Evolutionary conservation across 768 basidiomycete genomes (phyloP), one percentile per base, ranked within the genome.

Genomic region (Paxillus rubicundulus): DNA sequence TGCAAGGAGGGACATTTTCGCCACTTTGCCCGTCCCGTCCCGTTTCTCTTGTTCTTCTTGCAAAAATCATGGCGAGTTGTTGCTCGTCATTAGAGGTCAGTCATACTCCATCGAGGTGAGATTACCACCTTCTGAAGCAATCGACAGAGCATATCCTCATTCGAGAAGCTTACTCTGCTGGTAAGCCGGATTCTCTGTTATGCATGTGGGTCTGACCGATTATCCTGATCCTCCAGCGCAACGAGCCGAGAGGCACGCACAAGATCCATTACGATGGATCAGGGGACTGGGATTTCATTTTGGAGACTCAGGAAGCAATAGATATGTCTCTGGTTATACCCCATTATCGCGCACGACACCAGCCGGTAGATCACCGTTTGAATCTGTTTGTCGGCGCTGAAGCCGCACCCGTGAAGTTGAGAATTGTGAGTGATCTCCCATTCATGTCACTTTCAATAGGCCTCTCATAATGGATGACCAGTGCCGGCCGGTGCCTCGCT

Each of bases 261-360:
- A 84, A 83, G 70, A 75, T 89, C 38, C 85, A 82, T 68, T 89
- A 86, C 59, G 74, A 75, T 21, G 73, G 76, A 24, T 72, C 78
- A 37, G 76, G 81, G 14, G 77, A 81, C 53, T 87, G 85, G 80
- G 88, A 90, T 62, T 86, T 83, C 61, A 72, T 87, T 57, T 79
- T 86, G 55, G 74, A 76, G 14, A 74, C 77, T 10, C 69, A 74
- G 51, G 66, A 72, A 32, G 70, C 82, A 10, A 72, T 89, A 52
- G 85, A 90, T 61, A 62, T 87, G 47, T 81, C 84, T 20, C 79
- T 91, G 44, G 78, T 82, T 20, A 74, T 91, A 42, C 89, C 89
- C 2, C 89, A 90, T 62, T 89, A 89, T 62, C 87, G 89, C 38
- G 87, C 89, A 10, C 80, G 81, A 34, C 73, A 81, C 58, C 87